Evolutionary conservation across 2,329 filamentous ascomycete species (phyloP), one percentile per base, ranked within the genome.

Genomic region (Aspergillaceae sp.): DNA sequence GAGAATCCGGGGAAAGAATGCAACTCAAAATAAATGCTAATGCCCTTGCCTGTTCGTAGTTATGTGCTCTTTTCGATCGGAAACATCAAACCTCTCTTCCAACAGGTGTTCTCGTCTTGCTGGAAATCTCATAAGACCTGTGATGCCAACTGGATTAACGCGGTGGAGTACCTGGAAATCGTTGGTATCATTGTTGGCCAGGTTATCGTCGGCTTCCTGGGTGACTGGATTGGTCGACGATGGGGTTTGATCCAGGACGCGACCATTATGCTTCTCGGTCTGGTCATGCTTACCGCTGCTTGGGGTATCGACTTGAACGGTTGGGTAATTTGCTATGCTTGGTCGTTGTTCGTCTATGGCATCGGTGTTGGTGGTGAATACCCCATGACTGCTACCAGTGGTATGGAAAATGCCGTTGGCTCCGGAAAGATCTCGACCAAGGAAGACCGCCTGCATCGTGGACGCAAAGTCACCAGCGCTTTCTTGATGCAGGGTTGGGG

Each of bases 401-500:
- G 89, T 49, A 94, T 97, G 82, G 89, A 95, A 67, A 88, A 90
- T 60, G 85, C 87, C 10, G 84, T 90, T 40, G 82, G 86, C n/a
- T 73, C 87, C 34, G 90, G 91, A 51, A 90, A 84, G 66, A 72
- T 95, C 45, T 96, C 91, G 5, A 95, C 89, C 48, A 84, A 84
- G 51, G 88, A 95, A 45, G 91, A 97, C 66, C 87, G 91, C 64
- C 82, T 97, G 44, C 91, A 97, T 74, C 88, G 91, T 70, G 91
- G 91, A 53, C 87, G 91, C 62, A 94, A 94, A 69, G 91, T 96
- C 64, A 95, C 89, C 55, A 88, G 85, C 67, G 90, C 91, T 48
- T 97, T 97, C 74, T 70, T 97, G 70, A 96, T 97, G 91, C 91
- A 97, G 70, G 91, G 91, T 45, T 97, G 91, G 91, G 91, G 91